These are phyloP conservation scores for Stagonosporopsis cucurbitacearum DNA, from an alignment of 2,329 filamentous ascomycete genomes.

Conservation along the genomic window DNA sequence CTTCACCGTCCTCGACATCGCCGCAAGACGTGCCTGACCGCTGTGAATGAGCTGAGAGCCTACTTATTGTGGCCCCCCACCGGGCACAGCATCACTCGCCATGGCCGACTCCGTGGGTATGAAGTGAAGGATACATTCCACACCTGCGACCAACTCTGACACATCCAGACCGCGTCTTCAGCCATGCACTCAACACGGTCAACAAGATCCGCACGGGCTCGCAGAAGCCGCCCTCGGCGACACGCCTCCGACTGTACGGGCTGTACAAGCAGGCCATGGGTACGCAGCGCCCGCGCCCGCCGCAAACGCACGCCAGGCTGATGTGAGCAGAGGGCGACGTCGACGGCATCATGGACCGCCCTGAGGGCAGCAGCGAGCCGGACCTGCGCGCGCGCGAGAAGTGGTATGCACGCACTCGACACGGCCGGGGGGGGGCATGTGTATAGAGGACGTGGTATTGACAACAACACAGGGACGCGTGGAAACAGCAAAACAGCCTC, in stretches of 20 bases:
- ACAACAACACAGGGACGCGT: slow-evolving; percentile 73
- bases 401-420: slow-evolving; percentile 59
- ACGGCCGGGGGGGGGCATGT: slow-evolving; percentile 10
- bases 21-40: too few relatives aligned
- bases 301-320: slow-evolving; percentile 9
- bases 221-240: slow-evolving; percentile 81
- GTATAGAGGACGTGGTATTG: not conserved
- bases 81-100: slow-evolving; percentile 30
- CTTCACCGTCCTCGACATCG: not conserved
- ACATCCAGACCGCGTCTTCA: slow-evolving; percentile 87
- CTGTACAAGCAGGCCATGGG: slow-evolving; percentile 98
- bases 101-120: slow-evolving; percentile 53
- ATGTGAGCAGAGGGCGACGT: slow-evolving; percentile 79
- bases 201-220: slow-evolving; percentile 97
- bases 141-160: not conserved
- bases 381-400: slow-evolving; percentile 66
- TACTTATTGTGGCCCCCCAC: slow-evolving; percentile 18
- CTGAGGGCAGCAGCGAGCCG: slow-evolving; percentile 60
- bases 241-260: slow-evolving; percentile 92
- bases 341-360: slow-evolving; percentile 89
- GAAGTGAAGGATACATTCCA: slow-evolving; percentile 32
- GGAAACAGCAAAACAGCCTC: slow-evolving; percentile 85
- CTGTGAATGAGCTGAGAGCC: slow-evolving; percentile 23
- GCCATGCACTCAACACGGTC: slow-evolving; percentile 97
- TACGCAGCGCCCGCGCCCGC: slow-evolving; percentile 38